These are phyloP conservation scores for Zygosaccharomyces bailii DNA, from an alignment of 805 yeast genomes.

Conservation along the genomic window DNA sequence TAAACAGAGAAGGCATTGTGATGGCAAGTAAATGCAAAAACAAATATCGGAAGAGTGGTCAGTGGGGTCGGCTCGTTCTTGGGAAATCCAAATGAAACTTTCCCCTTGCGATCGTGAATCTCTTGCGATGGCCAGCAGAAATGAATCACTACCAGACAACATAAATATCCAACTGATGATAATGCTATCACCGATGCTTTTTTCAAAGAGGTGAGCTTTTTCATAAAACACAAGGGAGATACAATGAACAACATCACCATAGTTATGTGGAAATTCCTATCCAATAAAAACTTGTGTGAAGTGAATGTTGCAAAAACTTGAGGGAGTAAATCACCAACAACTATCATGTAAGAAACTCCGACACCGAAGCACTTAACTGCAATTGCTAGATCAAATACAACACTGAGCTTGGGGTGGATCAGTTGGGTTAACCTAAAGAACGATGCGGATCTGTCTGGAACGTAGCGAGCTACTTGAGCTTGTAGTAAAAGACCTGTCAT, in stretches of 20 bases:
- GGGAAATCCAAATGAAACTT: slow-evolving; percentile 48
- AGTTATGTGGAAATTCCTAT: slow-evolving; percentile 61
- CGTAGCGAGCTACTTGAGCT: slow-evolving; percentile 53
- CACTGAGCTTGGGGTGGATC: slow-evolving; percentile 58
- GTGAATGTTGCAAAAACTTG: slow-evolving; percentile 40
- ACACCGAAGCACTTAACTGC: slow-evolving; percentile 72
- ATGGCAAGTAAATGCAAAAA: slow-evolving; percentile 94
- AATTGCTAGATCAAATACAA: slow-evolving; percentile 63
- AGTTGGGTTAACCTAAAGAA: slow-evolving; percentile 60
- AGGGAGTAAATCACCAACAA: slow-evolving; percentile 70
- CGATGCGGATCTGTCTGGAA: slow-evolving; percentile 52
- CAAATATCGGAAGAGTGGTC: slow-evolving; percentile 82
- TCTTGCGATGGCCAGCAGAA: slow-evolving; percentile 39
- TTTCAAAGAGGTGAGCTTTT: slow-evolving; percentile 75
- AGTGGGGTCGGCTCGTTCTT: slow-evolving; percentile 47
- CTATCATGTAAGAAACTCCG: slow-evolving; percentile 61
- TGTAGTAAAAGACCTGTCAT: slow-evolving; percentile 56
- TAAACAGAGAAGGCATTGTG: slow-evolving; percentile 90
- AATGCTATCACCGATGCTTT: slow-evolving; percentile 83
- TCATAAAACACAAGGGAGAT: slow-evolving; percentile 60
- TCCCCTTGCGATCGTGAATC: slow-evolving; percentile 42
- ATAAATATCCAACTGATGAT: slow-evolving; percentile 73
- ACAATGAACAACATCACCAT: slow-evolving; percentile 47
- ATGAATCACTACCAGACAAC: slow-evolving; percentile 70
- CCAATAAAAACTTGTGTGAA: slow-evolving; percentile 35